Percentiles rank a stretch among this genome's conserved stretches.
These are phyloP conservation scores for Neobulgaria alba DNA, from an alignment of 2,329 filamentous ascomycete species.

Conservation along the genomic window DNA sequence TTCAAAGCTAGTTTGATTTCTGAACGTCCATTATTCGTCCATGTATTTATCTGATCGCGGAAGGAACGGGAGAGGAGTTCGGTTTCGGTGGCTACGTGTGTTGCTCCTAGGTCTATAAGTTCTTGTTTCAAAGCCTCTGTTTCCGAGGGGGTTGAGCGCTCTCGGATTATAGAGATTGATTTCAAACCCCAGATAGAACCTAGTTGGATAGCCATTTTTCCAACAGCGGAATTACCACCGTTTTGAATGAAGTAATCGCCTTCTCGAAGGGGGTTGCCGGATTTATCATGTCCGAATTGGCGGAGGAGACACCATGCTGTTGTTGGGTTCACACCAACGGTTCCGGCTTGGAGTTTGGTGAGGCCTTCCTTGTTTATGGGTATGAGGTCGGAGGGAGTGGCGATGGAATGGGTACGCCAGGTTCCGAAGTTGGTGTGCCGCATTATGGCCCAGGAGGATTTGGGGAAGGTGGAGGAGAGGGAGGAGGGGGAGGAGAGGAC, in stretches of 20 bases:
- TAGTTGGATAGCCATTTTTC: slow-evolving; percentile 83
- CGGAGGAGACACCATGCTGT: slow-evolving; percentile 90
- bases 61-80: slow-evolving; percentile 39
- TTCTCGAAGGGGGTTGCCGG: too few species aligned
- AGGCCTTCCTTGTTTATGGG: slow-evolving; percentile 63
- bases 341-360: slow-evolving; percentile 70
- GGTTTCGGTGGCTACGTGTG: slow-evolving; percentile 40
- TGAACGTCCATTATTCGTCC: slow-evolving; percentile 59
- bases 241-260: slow-evolving; percentile 97
- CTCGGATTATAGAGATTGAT: slow-evolving; percentile 82
- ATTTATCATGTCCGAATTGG: slow-evolving; percentile 63
- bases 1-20: slow-evolving; percentile 74
- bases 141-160: slow-evolving; percentile 54
- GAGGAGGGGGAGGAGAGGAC: slow-evolving; percentile 61
- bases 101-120: slow-evolving; percentile 47
- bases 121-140: slow-evolving; percentile 57
- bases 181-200: slow-evolving; percentile 78
- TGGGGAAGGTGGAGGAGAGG: slow-evolving; percentile 41
- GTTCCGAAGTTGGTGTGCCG: slow-evolving; percentile 77
- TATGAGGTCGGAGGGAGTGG: slow-evolving; percentile 51
- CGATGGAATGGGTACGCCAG: slow-evolving; percentile 85
- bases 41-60: slow-evolving; percentile 46
- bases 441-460: slow-evolving; percentile 93
- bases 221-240: slow-evolving; percentile 89
- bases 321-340: slow-evolving; percentile 85